Evolutionary conservation across 108 stramenopile species (phyloP).

Genomic region (Nitzschia inconspicua): DNA sequence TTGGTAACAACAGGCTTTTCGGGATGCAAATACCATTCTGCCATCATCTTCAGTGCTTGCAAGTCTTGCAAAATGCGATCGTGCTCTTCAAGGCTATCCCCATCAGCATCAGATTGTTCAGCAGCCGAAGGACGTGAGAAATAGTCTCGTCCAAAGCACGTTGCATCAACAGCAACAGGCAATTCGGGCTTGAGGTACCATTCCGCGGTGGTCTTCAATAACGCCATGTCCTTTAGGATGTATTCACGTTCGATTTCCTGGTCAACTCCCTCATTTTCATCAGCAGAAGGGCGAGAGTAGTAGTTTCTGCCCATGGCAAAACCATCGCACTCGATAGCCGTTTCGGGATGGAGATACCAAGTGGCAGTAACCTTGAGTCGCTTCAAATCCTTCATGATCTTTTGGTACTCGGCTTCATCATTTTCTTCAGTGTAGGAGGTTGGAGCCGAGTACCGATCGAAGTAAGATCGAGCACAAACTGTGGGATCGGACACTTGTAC

Average conservation of each 20-base stretch:
- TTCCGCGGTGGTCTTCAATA: conserved; percentile 18
- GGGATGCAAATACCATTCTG: conserved; percentile 32
- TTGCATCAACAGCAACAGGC: conserved; percentile 25
- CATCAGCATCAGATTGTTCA: conserved; percentile 26
- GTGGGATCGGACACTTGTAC: conserved; percentile 32
- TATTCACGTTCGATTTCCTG: conserved; percentile 8
- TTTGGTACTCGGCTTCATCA: conserved; percentile 31
- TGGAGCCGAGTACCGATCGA: conserved; percentile 52
- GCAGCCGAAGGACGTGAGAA: conserved; percentile 52
- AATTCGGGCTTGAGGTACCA: conserved; percentile 33
- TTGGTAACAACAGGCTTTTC: conserved; percentile 24
- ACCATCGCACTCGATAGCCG: conserved; percentile 31
- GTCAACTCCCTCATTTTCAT: background rate
- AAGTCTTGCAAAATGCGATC: conserved; percentile 44
- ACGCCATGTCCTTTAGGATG: conserved; percentile 15
- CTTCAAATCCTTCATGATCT: conserved; percentile 43
- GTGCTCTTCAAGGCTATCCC: conserved; percentile 42
- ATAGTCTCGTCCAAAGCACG: conserved; percentile 47
- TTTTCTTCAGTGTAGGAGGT: conserved; percentile 30
- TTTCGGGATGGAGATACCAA: conserved; percentile 62
- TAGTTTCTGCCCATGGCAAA: conserved; percentile 29
- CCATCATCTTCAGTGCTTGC: conserved; percentile 26
- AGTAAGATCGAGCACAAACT: conserved; percentile 54
- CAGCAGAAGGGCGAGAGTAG: conserved; percentile 29
- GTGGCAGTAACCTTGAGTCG: conserved; percentile 51